A percentile compares a stretch with the other conserved stretches of the same genome.
These are phyloP conservation scores for Ascocoryne sarcoides DNA, from an alignment of 2,329 filamentous ascomycete species.

Conservation along the genomic window DNA sequence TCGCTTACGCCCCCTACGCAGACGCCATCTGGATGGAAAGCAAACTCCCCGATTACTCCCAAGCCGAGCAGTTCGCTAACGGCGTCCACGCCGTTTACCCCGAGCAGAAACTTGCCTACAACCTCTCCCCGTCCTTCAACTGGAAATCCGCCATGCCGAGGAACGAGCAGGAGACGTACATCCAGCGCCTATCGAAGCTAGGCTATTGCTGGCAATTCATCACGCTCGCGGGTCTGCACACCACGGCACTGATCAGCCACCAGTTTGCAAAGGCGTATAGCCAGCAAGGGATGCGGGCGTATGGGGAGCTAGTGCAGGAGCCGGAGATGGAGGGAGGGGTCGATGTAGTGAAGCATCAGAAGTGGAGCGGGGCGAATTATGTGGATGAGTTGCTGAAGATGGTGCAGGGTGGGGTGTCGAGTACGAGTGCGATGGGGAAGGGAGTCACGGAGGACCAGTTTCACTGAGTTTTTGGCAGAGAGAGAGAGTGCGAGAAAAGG, in stretches of 20 bases:
- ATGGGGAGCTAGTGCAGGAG: constrained; percentile 95
- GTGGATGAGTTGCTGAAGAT: constrained; percentile 94
- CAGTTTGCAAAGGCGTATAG: constrained; percentile 79
- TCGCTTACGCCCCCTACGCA: constrained; percentile 87
- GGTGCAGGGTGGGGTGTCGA: constrained; percentile 87
- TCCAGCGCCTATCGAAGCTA: constrained; percentile 72
- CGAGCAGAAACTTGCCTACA: constrained; percentile 96
- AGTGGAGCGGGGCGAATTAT: constrained; percentile 94
- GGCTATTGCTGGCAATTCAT: constrained; percentile 99
- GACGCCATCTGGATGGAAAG: constrained; percentile 99
- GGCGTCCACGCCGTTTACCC: constrained; percentile 93
- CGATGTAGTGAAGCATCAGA: constrained; percentile 97
- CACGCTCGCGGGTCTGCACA: constrained; percentile 95
- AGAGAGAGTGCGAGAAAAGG: neutral
- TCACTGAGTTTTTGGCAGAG: constrained; percentile 40
- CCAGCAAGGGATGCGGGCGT: constrained; percentile 83
- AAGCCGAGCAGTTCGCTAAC: constrained; percentile 86
- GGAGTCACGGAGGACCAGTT: constrained; percentile 99
- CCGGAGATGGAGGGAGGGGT: constrained; percentile 87
- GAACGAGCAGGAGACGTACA: constrained; percentile 94
- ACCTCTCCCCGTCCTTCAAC: constrained; percentile 98
- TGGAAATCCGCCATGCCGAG: constrained; percentile 96
- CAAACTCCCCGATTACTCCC: constrained; percentile 83
- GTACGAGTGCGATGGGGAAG: constrained; percentile 92
- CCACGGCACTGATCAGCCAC: constrained; percentile 85